These are phyloP conservation scores for Knoxdaviesia proteae DNA, from an alignment of 2,329 filamentous ascomycete genomes.

Conservation along the genomic window DNA sequence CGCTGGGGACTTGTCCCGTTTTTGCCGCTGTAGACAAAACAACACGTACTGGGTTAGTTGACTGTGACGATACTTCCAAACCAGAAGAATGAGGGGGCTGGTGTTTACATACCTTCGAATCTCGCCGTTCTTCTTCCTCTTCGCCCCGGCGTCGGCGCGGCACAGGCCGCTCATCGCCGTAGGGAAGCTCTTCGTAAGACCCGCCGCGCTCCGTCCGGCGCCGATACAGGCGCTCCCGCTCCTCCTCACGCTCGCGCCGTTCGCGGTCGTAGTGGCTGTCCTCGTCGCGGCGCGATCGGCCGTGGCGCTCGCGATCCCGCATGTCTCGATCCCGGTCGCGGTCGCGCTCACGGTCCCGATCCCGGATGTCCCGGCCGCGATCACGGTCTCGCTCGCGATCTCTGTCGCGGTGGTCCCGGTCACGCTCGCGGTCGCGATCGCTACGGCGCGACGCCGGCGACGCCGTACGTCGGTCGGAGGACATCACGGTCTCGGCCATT, in stretches of 20 bases:
- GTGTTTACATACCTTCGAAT: slow-evolving; percentile 36
- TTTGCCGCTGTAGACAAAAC: slow-evolving; percentile 24
- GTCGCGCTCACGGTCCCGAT: slow-evolving; percentile 16
- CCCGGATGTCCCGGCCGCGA: slow-evolving; percentile 12
- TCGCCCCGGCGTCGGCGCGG: slow-evolving; percentile 53
- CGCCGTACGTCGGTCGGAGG: slow-evolving; percentile 22
- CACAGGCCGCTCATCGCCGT: slow-evolving; percentile 54
- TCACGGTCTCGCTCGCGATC: slow-evolving; percentile 16
- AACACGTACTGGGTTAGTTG: background rate
- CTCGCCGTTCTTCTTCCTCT: slow-evolving; percentile 54
- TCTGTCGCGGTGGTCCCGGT: slow-evolving; percentile 15
- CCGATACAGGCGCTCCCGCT: slow-evolving; percentile 72
- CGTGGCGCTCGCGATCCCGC: slow-evolving; percentile 26
- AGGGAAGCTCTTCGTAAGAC: slow-evolving; percentile 73
- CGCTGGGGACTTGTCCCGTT: slow-evolving; percentile 30
- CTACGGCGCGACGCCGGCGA: slow-evolving; percentile 19
- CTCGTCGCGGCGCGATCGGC: slow-evolving; percentile 37
- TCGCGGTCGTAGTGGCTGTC: slow-evolving; percentile 64
- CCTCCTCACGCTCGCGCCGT: slow-evolving; percentile 69
- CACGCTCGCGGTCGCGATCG: slow-evolving; percentile 21
- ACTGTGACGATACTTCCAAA: background rate
- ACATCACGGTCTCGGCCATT: slow-evolving; percentile 39
- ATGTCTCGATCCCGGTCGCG: slow-evolving; percentile 16
- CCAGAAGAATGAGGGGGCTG: background rate
- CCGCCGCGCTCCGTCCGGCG: slow-evolving; percentile 59